phyloP scores from a whole-genome alignment of 768 basidiomycete species.

The Phlebiopsis flavidoalba region DNA sequence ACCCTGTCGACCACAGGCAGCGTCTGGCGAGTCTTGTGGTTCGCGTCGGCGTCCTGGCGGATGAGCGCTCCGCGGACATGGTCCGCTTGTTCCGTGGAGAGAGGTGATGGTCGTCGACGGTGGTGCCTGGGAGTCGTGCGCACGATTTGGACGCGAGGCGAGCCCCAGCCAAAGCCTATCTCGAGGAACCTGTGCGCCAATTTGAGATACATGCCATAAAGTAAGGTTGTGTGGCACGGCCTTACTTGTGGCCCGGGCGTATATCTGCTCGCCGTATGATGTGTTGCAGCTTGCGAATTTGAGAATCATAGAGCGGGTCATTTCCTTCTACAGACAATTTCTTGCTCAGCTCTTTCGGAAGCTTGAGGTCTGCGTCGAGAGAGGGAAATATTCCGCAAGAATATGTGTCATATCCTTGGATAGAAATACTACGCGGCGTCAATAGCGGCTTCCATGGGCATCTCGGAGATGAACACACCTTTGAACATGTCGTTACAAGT shows the following conservation, averaged over 20 bases:
- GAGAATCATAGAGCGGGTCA: constrained; percentile 21
- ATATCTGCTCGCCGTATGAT: constrained; percentile 65
- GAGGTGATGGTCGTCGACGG: constrained; percentile 68
- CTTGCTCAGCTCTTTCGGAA: neutral
- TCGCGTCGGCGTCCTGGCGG: neutral
- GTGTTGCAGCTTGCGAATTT: constrained; percentile 53
- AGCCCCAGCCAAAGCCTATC: constrained; percentile 80
- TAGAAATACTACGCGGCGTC: constrained; percentile 37
- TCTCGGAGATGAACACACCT: constrained; percentile 27
- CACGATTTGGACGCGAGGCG: constrained; percentile 59
- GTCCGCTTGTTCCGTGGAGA: constrained; percentile 58
- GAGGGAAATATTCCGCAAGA: constrained; percentile 67
- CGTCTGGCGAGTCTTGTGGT: neutral
- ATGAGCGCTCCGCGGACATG: constrained; percentile 5
- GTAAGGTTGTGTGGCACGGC: neutral
- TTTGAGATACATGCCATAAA: neutral
- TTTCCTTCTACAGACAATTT: neutral
- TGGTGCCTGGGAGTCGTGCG: constrained; percentile 47
- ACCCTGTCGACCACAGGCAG: constrained; percentile 27
- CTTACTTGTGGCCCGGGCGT: constrained; percentile 36
- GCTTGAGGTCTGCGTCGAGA: constrained; percentile 50
- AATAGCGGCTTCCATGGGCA: constrained; percentile 1
- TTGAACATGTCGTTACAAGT: constrained; percentile 76
- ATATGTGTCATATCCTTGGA: constrained; percentile 77
- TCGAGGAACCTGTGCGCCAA: constrained; percentile 45